Percentiles rank a stretch among this genome's conserved stretches.
These are phyloP conservation scores for Borealophlyctis nickersoniae DNA, from an alignment of 192 early-diverging fungal genomes.

Conservation along the genomic window DNA sequence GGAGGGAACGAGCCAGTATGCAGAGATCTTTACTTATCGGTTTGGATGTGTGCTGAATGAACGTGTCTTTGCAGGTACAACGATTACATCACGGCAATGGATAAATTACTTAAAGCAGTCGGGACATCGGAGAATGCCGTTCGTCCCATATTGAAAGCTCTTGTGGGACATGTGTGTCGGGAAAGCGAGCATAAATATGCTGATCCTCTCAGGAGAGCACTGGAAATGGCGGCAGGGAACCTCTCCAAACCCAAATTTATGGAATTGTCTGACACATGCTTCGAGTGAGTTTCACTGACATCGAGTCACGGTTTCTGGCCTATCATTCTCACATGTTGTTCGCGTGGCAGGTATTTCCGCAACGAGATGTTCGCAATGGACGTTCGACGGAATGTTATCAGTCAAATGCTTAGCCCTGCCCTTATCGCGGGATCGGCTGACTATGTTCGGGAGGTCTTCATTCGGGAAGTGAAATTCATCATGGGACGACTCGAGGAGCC, in stretches of 20 bases:
- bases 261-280: conserved; percentile 12
- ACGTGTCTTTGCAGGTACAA: conserved; percentile 30
- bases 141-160: conserved; percentile 43
- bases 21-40: neutral
- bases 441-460: conserved; percentile 49
- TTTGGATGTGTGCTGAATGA: neutral
- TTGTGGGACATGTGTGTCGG: conserved; percentile 54
- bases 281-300: conserved; percentile 19
- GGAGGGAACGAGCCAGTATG: conserved; percentile 15
- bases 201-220: neutral
- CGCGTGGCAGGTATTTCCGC: conserved; percentile 23
- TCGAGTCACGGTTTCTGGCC: too few species aligned
- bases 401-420: conserved; percentile 48
- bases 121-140: conserved; percentile 30
- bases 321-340: too few species aligned
- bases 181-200: conserved; percentile 48
- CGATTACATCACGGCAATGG: conserved; percentile 52
- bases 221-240: conserved; percentile 4
- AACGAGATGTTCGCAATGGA: conserved; percentile 21
- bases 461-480: conserved; percentile 45
- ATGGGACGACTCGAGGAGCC: conserved; percentile 45
- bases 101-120: conserved; percentile 50
- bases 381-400: conserved; percentile 46
- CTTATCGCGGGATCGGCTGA: conserved; percentile 39
- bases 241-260: neutral